These are phyloP conservation scores for Diaporthe batatas DNA, from an alignment of 2,329 filamentous ascomycete species.

Conservation along the genomic window DNA sequence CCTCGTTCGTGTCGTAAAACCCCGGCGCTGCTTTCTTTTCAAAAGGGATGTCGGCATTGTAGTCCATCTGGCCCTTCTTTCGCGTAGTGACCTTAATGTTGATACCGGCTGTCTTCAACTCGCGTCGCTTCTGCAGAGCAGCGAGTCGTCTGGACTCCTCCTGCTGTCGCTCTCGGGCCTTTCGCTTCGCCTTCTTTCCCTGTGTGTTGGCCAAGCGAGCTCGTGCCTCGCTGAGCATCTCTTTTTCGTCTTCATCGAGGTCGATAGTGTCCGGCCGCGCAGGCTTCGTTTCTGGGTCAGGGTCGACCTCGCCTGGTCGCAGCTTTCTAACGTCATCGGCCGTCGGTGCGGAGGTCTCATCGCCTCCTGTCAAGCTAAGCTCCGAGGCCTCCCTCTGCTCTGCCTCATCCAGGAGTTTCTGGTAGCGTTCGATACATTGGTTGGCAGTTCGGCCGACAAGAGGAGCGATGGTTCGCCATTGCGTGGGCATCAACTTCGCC, in stretches of 20 bases:
- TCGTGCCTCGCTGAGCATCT: slow-evolving; percentile 98
- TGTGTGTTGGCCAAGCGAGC: slow-evolving; percentile 97
- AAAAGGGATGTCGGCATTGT: slow-evolving; percentile 98
- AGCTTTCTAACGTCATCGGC: slow-evolving; percentile 92
- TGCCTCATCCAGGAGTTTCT: slow-evolving; percentile 95
- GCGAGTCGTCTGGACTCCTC: slow-evolving; percentile 94
- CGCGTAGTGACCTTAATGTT: slow-evolving; percentile 95
- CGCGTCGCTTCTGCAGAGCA: slow-evolving; percentile 91
- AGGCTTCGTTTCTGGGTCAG: slow-evolving; percentile 97
- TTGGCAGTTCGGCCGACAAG: slow-evolving; percentile 97
- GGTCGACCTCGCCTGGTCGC: slow-evolving; percentile 93
- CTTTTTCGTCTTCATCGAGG: slow-evolving; percentile 98
- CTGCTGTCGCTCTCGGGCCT: slow-evolving; percentile 93
- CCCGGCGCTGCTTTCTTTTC: slow-evolving; percentile 90
- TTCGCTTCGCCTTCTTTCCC: slow-evolving; percentile 98
- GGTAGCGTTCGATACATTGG: slow-evolving; percentile 96
- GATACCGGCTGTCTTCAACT: slow-evolving; percentile 97
- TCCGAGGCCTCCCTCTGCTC: slow-evolving; percentile 88
- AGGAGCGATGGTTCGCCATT: slow-evolving; percentile 98
- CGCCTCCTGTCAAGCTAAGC: slow-evolving; percentile 86
- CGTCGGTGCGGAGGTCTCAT: slow-evolving; percentile 86
- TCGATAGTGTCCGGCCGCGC: slow-evolving; percentile 97
- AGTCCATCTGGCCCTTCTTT: slow-evolving; percentile 98
- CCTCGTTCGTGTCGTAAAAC: slow-evolving; percentile 93
- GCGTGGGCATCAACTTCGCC: slow-evolving; percentile 98